Evolutionary conservation across 441 rosid species (phyloP).

Genomic region (Gossypium davidsonii): DNA sequence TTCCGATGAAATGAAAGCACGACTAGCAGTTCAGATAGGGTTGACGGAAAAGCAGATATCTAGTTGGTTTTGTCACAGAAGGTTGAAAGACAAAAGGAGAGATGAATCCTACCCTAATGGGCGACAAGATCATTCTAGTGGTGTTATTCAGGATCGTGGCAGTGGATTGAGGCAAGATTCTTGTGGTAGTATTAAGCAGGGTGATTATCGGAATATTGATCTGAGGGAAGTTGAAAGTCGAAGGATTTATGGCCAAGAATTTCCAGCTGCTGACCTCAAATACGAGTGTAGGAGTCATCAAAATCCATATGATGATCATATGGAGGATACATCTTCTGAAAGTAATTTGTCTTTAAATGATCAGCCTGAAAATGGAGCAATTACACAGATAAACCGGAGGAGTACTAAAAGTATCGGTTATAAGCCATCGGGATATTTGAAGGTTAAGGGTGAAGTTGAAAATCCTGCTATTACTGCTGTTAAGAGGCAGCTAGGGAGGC

Average conservation of each 20-base stretch:
- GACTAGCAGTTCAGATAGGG: slow-evolving; percentile 56
- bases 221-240: slow-evolving; percentile 82
- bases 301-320: slow-evolving; percentile 35
- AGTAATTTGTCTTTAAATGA: slow-evolving; percentile 60
- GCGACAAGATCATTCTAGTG: slow-evolving; percentile 74
- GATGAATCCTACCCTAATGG: slow-evolving; percentile 55
- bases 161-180: slow-evolving; percentile 85
- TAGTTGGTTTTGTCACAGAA: slow-evolving; percentile 95
- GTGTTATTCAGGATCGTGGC: slow-evolving; percentile 71
- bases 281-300: slow-evolving; percentile 34
- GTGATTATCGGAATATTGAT: slow-evolving; percentile 49
- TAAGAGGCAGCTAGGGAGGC: slow-evolving; percentile 76
- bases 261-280: slow-evolving; percentile 35
- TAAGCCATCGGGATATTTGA: slow-evolving; percentile 80
- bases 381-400: slow-evolving; percentile 19
- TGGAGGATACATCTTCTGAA: slow-evolving; percentile 73
- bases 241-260: slow-evolving; percentile 44
- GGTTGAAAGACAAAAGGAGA: slow-evolving; percentile 76
- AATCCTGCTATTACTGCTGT: slow-evolving; percentile 74
- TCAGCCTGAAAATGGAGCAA: slow-evolving; percentile 37
- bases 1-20: slow-evolving; percentile 66
- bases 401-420: slow-evolving; percentile 38
- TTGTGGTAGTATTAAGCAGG: slow-evolving; percentile 85
- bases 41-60: slow-evolving; percentile 92
- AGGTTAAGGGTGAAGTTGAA: slow-evolving; percentile 67